Evolutionary conservation across 306 rosid genomes (phyloP).

Genomic region (Pterocarpus santalinus): DNA sequence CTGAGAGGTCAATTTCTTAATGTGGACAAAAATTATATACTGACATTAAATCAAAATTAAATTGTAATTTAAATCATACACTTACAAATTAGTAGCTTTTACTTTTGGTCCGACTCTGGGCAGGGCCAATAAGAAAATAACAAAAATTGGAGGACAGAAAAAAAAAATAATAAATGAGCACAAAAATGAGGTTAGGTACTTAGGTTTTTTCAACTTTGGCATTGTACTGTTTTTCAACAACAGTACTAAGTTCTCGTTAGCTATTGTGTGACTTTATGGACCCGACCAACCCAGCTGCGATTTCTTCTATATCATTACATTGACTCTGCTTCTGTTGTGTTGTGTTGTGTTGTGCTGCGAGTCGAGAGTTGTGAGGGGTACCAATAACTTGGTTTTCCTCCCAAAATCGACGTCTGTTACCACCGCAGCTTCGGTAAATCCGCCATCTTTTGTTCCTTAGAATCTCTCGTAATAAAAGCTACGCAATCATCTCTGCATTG

Average conservation of each 20-base stretch:
- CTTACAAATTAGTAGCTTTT: too few relatives aligned
- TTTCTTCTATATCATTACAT: constrained; percentile 43
- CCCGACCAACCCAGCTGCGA: constrained; percentile 38
- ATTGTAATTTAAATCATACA: too few relatives aligned
- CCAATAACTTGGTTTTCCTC: constrained; percentile 26
- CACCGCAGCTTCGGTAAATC: constrained; percentile 3
- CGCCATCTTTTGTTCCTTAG: constrained; percentile 30
- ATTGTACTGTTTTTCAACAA: not conserved
- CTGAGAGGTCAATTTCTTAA: too few relatives aligned
- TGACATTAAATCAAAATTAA: too few relatives aligned
- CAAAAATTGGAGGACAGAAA: not conserved
- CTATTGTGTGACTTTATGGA: not conserved
- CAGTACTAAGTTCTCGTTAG: not conserved
- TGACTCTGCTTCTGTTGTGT: not conserved
- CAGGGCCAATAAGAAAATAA: too few relatives aligned
- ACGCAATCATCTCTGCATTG: not conserved
- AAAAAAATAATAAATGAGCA: not conserved
- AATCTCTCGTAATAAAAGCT: constrained; percentile 1
- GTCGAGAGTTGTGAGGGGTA: not conserved
- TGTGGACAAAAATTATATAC: not conserved
- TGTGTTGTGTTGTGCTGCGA: too few relatives aligned
- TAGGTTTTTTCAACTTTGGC: not conserved
- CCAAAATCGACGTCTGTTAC: not conserved
- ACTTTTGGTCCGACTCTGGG: too few relatives aligned
- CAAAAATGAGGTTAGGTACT: not conserved